These are phyloP conservation scores for Epichloe amarillans DNA, from an alignment of 2,329 filamentous ascomycete genomes.

Conservation along the genomic window DNA sequence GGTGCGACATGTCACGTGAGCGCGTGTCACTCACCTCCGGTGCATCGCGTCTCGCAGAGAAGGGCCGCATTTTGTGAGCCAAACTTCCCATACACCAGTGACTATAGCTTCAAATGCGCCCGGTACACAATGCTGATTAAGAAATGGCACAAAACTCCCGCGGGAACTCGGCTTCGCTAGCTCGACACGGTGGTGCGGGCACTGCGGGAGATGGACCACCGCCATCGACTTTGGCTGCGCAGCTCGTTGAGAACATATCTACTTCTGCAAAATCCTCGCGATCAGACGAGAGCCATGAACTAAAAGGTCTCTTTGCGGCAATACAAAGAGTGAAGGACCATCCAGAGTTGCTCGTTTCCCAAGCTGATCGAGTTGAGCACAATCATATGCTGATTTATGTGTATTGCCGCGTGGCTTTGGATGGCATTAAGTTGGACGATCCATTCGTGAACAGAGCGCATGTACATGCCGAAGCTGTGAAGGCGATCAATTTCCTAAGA, in stretches of 20 bases:
- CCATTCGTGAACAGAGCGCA: constrained; percentile 47
- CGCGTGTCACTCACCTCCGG: not conserved
- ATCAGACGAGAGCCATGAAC: constrained; percentile 56
- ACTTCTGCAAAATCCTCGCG: constrained; percentile 47
- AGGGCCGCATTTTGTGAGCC: not conserved
- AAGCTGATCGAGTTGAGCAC: constrained; percentile 55
- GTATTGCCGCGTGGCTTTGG: constrained; percentile 65
- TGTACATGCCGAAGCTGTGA: constrained; percentile 45
- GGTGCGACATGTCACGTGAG: constrained; percentile 4
- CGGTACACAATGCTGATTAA: constrained; percentile 12
- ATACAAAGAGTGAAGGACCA: constrained; percentile 42
- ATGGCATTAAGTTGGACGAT: constrained; percentile 53
- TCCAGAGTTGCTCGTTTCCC: constrained; percentile 40
- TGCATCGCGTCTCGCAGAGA: not conserved
- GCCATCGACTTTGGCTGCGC: constrained; percentile 75
- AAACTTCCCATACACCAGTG: not conserved
- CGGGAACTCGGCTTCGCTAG: constrained; percentile 10
- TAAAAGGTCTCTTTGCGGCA: constrained; percentile 53
- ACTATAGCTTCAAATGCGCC: not conserved
- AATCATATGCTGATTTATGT: constrained; percentile 81
- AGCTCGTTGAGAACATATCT: constrained; percentile 71
- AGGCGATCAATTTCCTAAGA: constrained; percentile 66
- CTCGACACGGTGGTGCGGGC: constrained; percentile 7
- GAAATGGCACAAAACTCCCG: constrained; percentile 17
- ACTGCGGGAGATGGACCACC: constrained; percentile 25